Evolutionary conservation across 2,329 filamentous ascomycete species (phyloP), one percentile per base, ranked within the genome.

Genomic region (Pseudogymnoascus sp.): DNA sequence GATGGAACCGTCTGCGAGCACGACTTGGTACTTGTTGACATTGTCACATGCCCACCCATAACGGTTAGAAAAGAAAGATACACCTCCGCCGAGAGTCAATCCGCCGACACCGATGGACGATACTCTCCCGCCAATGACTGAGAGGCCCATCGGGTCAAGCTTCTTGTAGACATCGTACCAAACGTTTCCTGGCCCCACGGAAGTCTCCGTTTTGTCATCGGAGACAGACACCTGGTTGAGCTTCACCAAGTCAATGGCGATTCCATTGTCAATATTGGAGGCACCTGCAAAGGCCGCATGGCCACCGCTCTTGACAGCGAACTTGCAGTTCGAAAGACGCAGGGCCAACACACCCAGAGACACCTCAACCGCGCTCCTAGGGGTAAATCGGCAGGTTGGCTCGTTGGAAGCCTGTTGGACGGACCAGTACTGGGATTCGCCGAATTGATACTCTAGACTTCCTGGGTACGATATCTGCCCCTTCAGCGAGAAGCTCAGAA

Each of bases 221-320:
- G 70, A 69, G 6, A 70, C 64, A 1, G 74, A 65, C 35, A 73
- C 63, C 26, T 67, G 21, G 29, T 68, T 67, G 13, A 72, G 37
- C 17, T 66, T 64, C 29, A 72, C 74, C 10, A 82, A 75, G 15
- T 81, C 81, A 65, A 86, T 78, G 4, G 82, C 70, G 1, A 82
- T 74, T 0, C 81, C 81, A 1, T 73, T 77, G 13, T 77, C 71
- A 56, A 81, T 79, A 66, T 78, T 85, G 1, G 82, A 77, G 40
- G 79, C 80, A 65, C 79, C 79, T 17, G 80, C 75, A 44, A 67
- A 69, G 9, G 62, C 56, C 1, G 65, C 67, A 65, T 71, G 70
- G 0, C 70, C 69, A 17, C 69, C 69, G 35, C 66, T 67, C 50
- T 68, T 68, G 7, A 71, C 67, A 0, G 69, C 66, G 44, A 70